These are phyloP conservation scores for Chlorella sp. DNA, from an alignment of 139 green algal genomes.

Conservation along the genomic window DNA sequence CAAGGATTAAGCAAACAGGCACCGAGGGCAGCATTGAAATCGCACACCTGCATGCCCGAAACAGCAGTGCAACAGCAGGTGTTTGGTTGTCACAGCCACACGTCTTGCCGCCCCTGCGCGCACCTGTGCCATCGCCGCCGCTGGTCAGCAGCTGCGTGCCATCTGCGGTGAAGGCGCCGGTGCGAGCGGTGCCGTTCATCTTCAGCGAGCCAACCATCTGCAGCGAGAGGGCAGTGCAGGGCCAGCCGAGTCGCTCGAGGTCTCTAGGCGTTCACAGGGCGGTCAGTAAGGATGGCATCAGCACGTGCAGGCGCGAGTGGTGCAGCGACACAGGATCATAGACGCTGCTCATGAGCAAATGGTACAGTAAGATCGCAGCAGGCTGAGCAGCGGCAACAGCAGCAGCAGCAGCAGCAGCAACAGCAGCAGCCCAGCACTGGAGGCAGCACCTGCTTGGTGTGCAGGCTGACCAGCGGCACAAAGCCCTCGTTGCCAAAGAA, in stretches of 20 bases:
- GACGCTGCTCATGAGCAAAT: no score
- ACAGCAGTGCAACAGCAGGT: not conserved
- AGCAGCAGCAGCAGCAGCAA: no score
- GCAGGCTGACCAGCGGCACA: constrained; percentile 79
- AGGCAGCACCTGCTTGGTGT: constrained; percentile 25
- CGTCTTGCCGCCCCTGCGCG: not conserved
- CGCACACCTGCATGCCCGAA: no score
- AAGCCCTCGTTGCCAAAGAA: constrained; percentile 84
- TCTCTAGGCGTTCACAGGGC: no score
- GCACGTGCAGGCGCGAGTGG: no score
- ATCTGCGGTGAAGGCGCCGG: constrained; percentile 70
- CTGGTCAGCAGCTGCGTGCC: constrained; percentile 74
- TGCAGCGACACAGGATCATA: no score
- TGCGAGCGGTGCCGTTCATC: constrained; percentile 81
- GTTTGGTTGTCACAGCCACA: not conserved
- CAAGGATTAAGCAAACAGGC: not conserved
- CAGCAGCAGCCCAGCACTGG: not conserved
- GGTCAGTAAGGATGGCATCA: no score
- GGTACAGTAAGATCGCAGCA: not conserved
- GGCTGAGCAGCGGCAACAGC: no score
- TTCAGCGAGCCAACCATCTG: constrained; percentile 82
- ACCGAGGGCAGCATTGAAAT: not conserved
- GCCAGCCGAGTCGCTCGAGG: no score
- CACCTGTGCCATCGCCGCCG: constrained; percentile 73
- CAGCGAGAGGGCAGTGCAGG: not conserved